Base-by-base conservation (phyloP, 2,329 filamentous ascomycete genomes). In the Hymenotorrendiella dingleyae region DNA sequence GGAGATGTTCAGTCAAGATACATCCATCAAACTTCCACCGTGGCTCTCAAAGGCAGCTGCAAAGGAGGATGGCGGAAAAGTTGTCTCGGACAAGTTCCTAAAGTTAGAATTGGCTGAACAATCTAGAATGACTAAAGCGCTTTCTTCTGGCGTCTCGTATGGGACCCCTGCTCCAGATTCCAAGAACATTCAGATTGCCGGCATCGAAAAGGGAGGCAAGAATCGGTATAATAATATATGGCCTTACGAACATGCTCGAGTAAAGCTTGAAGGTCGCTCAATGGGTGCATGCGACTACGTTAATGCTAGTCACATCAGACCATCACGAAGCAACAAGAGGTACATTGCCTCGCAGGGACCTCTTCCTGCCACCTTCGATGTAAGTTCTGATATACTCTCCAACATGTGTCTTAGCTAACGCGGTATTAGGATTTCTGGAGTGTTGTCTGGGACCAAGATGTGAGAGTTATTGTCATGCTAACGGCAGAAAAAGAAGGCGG, bases 221-320 rank as follows among this genome's bases (percentile, higher is more conserved):
- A 98, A 98, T 56, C 79, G 93, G 7, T 98, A 98, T 69, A 97
- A 96, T 68, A 94, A 96, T 54, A 96, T 97, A 43, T 82, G 94
- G 66, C 93, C 93, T 0, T 98, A 94, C 61, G 91, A 97, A 59
- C 93, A 98, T 64, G 82, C 88, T 3, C 74, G 93, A 46, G 93
- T 98, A 41, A 88, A 79, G 52, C 66, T 98, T 35, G 74, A 85
- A 52, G 78, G 79, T 30, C 78, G 83, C 26, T 68, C 75, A 0
- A 68, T 74, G 1, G 83, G 82, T 10, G 73, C 71, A 17, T 95
- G 91, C 63, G 93, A 98, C 63, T 98, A 98, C 58, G 81, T 98
- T 66, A 98, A 98, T 60, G 93, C 90, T 14, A 97, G 86, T 61
- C 80, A 94, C 54, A 70, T 97, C 48, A 82, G 85, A 61, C 78